Evolutionary conservation across 805 yeast genomes (phyloP), one percentile per base, ranked within the genome.

Genomic region (Yamadazyma endophytica): DNA sequence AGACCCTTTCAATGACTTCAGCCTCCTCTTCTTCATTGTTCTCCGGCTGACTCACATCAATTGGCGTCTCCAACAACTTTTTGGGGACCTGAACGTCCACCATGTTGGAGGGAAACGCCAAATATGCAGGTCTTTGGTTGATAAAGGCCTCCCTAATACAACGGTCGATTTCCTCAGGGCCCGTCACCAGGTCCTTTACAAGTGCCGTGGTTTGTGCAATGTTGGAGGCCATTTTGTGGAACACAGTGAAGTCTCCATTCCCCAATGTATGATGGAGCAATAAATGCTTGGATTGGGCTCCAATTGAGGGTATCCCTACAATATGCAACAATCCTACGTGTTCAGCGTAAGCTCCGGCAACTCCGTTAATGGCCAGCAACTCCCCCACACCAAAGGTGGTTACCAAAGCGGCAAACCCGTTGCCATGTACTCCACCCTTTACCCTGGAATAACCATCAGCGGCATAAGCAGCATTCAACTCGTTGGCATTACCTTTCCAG

Each of bases 321-420:
- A 85, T 74, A 63, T 85, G 94, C 43, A 85, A 63, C 45, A 84
- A 59, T 48, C 92, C 92, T 41, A 86, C 89, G 61, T 85, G 94
- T 61, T 86, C 95, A 42, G 95, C 89, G 62, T 77, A 85, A 31
- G 92, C 70, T 48, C 95, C 95, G 26, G 89, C 95, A 53, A 86
- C 73, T 49, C 92, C 95, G 59, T 84, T 84, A 48, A 84, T 67
- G 9, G 94, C 90, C 17, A 83, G 73, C 52, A 84, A 70, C 60
- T 84, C 95, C 57, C 95, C 95, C 35, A 85, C 95, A 62, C 95
- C 95, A 56, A 85, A 85, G 30, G 95, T 85, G 56, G 95, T 85
- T 50, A 84, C 70, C 30, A 85, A 45, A 46, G 83, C 80, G 40
- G 82, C 74, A 54, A 84, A 61, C 5, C 45, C 45, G 28, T 36